These are phyloP conservation scores for Geosmithia morbida DNA, from an alignment of 2,329 filamentous ascomycete genomes.

Conservation along the genomic window DNA sequence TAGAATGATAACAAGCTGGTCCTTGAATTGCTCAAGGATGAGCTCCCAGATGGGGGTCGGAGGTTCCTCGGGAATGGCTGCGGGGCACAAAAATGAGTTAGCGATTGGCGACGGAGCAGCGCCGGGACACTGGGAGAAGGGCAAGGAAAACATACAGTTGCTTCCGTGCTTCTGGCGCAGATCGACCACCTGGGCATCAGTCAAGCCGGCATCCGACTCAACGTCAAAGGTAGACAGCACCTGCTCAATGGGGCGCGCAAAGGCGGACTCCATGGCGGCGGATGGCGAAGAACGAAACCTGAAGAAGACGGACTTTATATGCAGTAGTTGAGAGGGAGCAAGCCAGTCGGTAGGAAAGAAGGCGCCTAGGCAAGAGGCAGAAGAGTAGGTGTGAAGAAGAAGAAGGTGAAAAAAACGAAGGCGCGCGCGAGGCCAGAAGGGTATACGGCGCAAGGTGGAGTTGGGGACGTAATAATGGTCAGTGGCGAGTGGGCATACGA, in stretches of 20 bases:
- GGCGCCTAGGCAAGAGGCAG: neutral
- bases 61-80: conserved; percentile 67
- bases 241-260: conserved; percentile 39
- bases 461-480: neutral
- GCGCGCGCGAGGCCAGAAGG: neutral
- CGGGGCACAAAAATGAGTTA: conserved; percentile 3
- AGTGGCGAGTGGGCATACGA: neutral
- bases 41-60: conserved; percentile 94
- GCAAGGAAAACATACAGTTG: conserved; percentile 34
- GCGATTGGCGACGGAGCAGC: neutral
- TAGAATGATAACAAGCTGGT: conserved; percentile 91
- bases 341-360: neutral
- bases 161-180: conserved; percentile 45
- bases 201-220: conserved; percentile 38
- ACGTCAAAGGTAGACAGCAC: conserved; percentile 46
- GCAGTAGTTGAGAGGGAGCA: neutral
- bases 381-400: neutral
- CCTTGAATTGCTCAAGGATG: conserved; percentile 97
- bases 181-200: conserved; percentile 40
- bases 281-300: neutral
- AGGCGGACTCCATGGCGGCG: conserved; percentile 45
- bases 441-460: neutral
- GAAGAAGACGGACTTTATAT: neutral
- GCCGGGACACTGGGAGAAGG: neutral
- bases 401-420: neutral